Conservation (phyloP, 2,329 filamentous ascomycete genomes). For the Orbilia brochopaga region DNA sequence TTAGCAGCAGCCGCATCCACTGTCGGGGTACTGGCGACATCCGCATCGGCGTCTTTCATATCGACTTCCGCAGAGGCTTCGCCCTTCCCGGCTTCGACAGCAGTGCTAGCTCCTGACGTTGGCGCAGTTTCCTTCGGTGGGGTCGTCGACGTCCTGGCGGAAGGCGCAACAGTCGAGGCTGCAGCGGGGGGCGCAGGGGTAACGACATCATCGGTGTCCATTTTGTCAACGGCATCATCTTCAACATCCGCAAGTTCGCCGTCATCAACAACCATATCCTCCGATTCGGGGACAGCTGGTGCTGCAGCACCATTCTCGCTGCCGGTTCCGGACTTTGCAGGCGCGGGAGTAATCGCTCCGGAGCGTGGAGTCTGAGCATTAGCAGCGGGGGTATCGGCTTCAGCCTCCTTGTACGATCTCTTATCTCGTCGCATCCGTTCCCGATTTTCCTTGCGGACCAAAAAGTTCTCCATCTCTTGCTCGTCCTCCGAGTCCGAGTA, state of each 20-base stretch:
- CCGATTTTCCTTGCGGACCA: conserved; percentile 44
- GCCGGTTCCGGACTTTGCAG: conserved; percentile 22
- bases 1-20: conserved; percentile 44
- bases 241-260: conserved; percentile 47
- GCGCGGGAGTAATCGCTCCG: conserved; percentile 32
- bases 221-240: conserved; percentile 50
- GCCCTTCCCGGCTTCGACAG: conserved; percentile 17
- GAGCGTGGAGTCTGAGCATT: conserved; percentile 46
- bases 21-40: conserved; percentile 30
- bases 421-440: conserved; percentile 52
- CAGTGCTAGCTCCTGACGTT: conserved; percentile 19
- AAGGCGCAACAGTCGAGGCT: conserved; percentile 14
- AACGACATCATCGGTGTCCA: conserved; percentile 46
- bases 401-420: conserved; percentile 49
- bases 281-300: conserved; percentile 21
- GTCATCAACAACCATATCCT: conserved; percentile 48
- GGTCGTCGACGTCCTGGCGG: background rate
- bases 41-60: conserved; percentile 49
- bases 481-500: conserved; percentile 67
- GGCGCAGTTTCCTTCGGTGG: conserved; percentile 35
- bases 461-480: conserved; percentile 58
- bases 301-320: conserved; percentile 28
- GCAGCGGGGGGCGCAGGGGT: conserved; percentile 34
- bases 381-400: conserved; percentile 50
- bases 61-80: conserved; percentile 48